A percentile compares a stretch with the other conserved stretches of the same genome.
Evolutionary conservation across 2,329 filamentous ascomycete genomes (phyloP).

Genomic region (Aspergillus ruber): DNA sequence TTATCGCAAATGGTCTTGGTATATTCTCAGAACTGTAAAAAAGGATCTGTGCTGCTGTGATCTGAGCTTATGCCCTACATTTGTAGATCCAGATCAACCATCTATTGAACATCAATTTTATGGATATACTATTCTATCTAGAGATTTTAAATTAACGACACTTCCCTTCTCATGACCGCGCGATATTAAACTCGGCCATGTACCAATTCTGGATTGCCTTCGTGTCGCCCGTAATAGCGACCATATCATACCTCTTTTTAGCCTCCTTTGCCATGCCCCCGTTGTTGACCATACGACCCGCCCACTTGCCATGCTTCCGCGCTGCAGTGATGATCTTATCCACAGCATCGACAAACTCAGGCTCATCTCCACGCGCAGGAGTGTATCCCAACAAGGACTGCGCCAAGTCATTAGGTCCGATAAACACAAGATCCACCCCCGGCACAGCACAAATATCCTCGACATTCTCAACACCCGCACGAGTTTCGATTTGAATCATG

Average conservation of each 20-base stretch:
- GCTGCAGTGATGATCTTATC: slow-evolving; percentile 53
- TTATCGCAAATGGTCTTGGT: no score
- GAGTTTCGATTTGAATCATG: slow-evolving; percentile 36
- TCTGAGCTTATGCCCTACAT: no score
- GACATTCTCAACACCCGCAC: slow-evolving; percentile 33
- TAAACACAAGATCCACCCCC: slow-evolving; percentile 34
- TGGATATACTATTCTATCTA: neutral
- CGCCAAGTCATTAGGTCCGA: slow-evolving; percentile 31
- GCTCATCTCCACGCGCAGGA: slow-evolving; percentile 48
- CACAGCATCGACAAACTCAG: slow-evolving; percentile 55
- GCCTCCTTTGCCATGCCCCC: slow-evolving; percentile 37
- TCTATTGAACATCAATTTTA: neutral
- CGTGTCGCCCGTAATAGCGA: slow-evolving; percentile 42
- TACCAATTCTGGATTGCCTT: slow-evolving; percentile 49
- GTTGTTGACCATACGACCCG: slow-evolving; percentile 48
- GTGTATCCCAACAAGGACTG: slow-evolving; percentile 54
- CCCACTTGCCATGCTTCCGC: slow-evolving; percentile 58
- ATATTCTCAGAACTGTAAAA: no score
- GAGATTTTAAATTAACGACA: neutral
- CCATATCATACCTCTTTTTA: slow-evolving; percentile 36
- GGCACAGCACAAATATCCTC: slow-evolving; percentile 34
- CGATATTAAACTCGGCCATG: slow-evolving; percentile 35
- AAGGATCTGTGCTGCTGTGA: no score
- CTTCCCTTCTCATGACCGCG: slow-evolving; percentile 23
- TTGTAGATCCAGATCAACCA: no score